Evolutionary conservation across 305 asterid genomes (phyloP), one percentile per base, ranked within the genome.

Genomic region (Ajuga reptans): DNA sequence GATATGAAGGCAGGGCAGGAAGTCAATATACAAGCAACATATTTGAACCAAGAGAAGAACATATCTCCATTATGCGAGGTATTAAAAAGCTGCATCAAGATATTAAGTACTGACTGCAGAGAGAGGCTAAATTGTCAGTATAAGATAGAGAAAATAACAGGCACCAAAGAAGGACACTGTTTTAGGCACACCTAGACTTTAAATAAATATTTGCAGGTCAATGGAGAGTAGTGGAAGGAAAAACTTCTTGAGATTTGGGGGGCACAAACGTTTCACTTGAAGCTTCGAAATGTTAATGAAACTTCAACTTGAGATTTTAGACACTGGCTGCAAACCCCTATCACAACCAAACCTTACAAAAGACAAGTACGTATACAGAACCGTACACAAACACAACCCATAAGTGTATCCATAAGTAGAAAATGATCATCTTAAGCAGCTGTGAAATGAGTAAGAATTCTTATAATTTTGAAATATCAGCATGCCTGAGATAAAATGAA

Each of bases 31-130:
- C 11, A 58, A 53, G 21, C 10, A 18, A 33, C 17, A 63, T 47
- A n/a, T 68, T 34, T 4, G 29, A 68, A 64, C 42, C 56, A 58
- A 61, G 55, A 64, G 41, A 75, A 21, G 50, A 66, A 37, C 15
- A 54, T 21, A 18, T 21, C 7, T 55, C 16, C 45, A 15, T 29
- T 27, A 21, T 14, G 12, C 11, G 39, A 21, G 24, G 18, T 47
- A 45, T 18, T 24, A 27, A 45, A 39, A 27, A 33, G 34, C 10
- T 39, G 39, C 36, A 56, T 41, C 11, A 62, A 65, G 34, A 59
- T 37, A 31, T 7, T 5, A 34, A 45, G 45, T 57, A 49, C 42
- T 17, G 70, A 45, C 68, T 16, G 46, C 12, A 57, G 14, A 29
- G 5, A 55, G 62, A 72, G 37, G 39, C 45, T 5, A 60, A 14